phyloP scores from a whole-genome alignment of 306 rosid species.

The Cucumis sativus region DNA sequence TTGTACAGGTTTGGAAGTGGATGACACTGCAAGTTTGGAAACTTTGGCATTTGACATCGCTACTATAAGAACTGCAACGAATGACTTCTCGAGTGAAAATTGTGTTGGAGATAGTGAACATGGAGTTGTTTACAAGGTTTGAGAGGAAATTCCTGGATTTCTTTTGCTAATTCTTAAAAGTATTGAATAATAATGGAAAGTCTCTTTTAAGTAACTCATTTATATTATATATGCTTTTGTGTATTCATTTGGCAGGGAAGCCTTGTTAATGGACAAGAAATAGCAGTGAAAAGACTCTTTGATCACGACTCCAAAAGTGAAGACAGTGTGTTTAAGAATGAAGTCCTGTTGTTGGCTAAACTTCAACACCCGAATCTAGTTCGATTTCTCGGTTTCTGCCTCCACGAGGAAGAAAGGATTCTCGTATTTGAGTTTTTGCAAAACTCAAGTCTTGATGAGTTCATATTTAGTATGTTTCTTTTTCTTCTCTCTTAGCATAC shows the following conservation, averaged over 20 bases:
- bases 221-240: neutral
- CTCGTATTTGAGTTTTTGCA: conserved; percentile 9
- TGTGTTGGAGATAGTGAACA: conserved; percentile 36
- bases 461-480: conserved; percentile 4
- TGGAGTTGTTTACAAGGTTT: conserved; percentile 38
- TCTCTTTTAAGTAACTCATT: neutral
- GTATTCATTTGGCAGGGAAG: conserved; percentile 1
- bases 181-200: neutral
- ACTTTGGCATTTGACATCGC: conserved; percentile 8
- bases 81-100: conserved; percentile 23
- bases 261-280: neutral
- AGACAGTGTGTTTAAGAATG: conserved; percentile 11
- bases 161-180: neutral
- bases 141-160: neutral
- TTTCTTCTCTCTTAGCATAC: neutral
- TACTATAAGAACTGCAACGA: conserved; percentile 19
- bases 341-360: conserved; percentile 4
- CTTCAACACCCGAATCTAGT: conserved; percentile 17
- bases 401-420: conserved; percentile 10
- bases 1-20: neutral
- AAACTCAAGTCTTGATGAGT: conserved; percentile 10
- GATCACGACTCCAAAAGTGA: neutral
- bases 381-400: conserved; percentile 13
- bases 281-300: conserved; percentile 12
- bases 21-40: neutral